Evolutionary conservation across 345 rosid genomes (phyloP).

Genomic region (Eucalyptus pumila): DNA sequence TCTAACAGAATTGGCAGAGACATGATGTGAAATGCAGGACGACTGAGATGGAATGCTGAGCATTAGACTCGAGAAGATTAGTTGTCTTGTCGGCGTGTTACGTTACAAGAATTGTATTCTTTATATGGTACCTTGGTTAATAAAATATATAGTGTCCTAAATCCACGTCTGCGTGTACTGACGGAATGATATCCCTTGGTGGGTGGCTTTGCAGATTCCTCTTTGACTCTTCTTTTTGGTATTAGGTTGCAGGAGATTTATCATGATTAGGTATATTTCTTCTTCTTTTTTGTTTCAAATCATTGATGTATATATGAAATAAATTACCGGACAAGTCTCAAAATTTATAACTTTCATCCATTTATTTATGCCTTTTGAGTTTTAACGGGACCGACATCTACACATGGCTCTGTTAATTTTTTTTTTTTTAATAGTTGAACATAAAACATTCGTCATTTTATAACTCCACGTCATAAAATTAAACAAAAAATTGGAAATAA

Average conservation of each 20-base stretch:
- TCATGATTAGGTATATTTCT: not conserved
- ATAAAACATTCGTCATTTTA: not conserved
- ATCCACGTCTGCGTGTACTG: not conserved
- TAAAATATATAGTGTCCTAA: not conserved
- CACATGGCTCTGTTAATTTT: not conserved
- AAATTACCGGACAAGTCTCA: not conserved
- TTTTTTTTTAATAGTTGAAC: not conserved
- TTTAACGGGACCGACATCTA: not conserved
- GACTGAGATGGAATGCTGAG: not conserved
- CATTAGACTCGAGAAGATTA: not conserved
- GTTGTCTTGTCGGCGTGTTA: not conserved
- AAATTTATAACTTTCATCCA: not conserved
- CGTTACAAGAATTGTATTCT: not conserved
- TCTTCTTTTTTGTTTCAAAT: not conserved
- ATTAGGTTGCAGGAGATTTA: not conserved
- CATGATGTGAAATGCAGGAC: not conserved
- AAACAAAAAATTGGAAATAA: not conserved
- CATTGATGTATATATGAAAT: not conserved
- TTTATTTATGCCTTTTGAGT: not conserved
- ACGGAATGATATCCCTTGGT: not conserved
- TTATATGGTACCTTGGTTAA: not conserved
- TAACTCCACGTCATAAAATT: not conserved
- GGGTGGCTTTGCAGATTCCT: not conserved
- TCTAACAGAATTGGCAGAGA: not conserved
- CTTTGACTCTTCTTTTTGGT: not conserved